Percentiles rank a stretch among this genome's conserved stretches.
These are phyloP conservation scores for Cucumis melo DNA, from an alignment of 306 rosid species.

Conservation along the genomic window DNA sequence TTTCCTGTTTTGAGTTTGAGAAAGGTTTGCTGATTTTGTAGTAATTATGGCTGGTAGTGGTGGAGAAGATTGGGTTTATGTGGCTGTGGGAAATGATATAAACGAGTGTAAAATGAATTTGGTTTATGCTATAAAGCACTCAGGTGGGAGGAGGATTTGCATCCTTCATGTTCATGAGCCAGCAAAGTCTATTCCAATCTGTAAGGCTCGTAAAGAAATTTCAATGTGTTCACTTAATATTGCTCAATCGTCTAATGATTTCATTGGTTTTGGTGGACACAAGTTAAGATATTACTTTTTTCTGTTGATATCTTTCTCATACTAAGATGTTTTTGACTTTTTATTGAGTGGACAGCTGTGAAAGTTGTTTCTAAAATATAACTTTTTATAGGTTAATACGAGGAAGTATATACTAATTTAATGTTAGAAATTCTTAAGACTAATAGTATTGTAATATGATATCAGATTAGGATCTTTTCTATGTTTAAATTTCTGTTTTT, in stretches of 20 bases:
- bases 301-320: neutral
- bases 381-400: neutral
- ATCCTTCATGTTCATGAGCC: constrained; percentile 58
- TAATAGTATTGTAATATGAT: neutral
- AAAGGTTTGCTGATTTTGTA: constrained; percentile 18
- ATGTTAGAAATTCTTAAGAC: neutral
- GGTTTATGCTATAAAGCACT: constrained; percentile 56
- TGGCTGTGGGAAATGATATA: constrained; percentile 53
- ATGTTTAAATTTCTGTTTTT: neutral
- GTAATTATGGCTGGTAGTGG: constrained; percentile 16
- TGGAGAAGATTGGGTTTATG: constrained; percentile 37
- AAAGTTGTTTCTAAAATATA: neutral
- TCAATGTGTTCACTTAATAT: neutral
- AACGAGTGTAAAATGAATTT: constrained; percentile 49
- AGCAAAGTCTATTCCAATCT: constrained; percentile 40
- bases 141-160: constrained; percentile 62
- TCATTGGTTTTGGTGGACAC: neutral
- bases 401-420: neutral
- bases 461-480: neutral
- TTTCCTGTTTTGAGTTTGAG: constrained; percentile 30
- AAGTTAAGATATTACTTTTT: neutral
- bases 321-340: neutral
- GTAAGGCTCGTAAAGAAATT: constrained; percentile 36
- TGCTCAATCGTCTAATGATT: neutral
- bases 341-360: neutral